These are phyloP conservation scores for Mallotus repandus DNA, from an alignment of 441 rosid species.

Conservation along the genomic window DNA sequence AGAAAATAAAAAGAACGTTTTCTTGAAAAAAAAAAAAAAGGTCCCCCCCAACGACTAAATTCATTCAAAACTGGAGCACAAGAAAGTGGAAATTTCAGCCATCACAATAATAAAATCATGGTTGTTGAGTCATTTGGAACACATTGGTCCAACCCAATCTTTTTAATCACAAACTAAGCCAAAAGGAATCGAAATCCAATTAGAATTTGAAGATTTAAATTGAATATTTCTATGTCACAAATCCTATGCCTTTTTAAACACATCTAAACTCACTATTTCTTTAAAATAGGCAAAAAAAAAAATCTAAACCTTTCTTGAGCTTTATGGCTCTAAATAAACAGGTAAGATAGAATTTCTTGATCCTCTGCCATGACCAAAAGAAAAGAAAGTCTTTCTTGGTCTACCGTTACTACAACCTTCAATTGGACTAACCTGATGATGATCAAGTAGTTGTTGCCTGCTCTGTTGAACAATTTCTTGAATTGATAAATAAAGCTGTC, in stretches of 20 bases:
- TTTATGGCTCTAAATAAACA: constrained; percentile 55
- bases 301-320: constrained; percentile 2
- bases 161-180: constrained; percentile 1
- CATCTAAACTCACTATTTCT: constrained; percentile 30
- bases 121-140: constrained; percentile 2
- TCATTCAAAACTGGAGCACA: not conserved
- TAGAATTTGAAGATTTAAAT: constrained; percentile 23
- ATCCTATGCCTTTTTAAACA: constrained; percentile 16
- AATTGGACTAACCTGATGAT: constrained; percentile 37
- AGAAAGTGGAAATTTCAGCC: constrained; percentile 22
- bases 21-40: not conserved
- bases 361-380: constrained; percentile 67
- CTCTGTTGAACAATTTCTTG: constrained; percentile 59
- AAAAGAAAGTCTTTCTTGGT: constrained; percentile 68
- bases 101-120: constrained; percentile 27
- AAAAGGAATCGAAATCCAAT: constrained; percentile 15
- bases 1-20: not conserved
- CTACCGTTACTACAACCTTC: constrained; percentile 51
- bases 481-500: constrained; percentile 55
- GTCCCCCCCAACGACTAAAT: not conserved
- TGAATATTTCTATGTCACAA: constrained; percentile 25
- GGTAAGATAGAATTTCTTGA: constrained; percentile 67
- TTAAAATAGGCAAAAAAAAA: constrained; percentile 11
- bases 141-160: not conserved
- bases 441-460: constrained; percentile 37